These are phyloP conservation scores for Capronia coronata DNA, from an alignment of 2,329 filamentous ascomycete species.

Conservation along the genomic window DNA sequence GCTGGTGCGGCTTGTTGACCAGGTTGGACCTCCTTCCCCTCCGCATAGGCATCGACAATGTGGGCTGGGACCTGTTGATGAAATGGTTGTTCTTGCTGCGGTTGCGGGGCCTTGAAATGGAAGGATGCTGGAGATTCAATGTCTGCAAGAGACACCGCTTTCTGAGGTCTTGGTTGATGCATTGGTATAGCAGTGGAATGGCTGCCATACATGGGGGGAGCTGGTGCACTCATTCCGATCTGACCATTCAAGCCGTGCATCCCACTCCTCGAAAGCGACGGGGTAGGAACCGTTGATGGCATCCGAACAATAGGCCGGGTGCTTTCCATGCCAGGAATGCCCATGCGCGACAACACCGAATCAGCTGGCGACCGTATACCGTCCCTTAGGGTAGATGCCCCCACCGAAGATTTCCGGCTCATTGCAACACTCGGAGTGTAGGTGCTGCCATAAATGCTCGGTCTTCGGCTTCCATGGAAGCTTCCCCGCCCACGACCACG, in stretches of 20 bases:
- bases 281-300: constrained; percentile 53
- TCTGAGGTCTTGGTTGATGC: constrained; percentile 92
- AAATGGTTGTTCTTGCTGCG: constrained; percentile 75
- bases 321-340: constrained; percentile 54
- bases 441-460: constrained; percentile 77
- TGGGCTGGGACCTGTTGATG: constrained; percentile 87
- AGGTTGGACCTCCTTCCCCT: constrained; percentile 12
- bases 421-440: constrained; percentile 85
- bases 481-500: constrained; percentile 64
- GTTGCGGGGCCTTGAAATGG: constrained; percentile 53
- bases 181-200: constrained; percentile 62
- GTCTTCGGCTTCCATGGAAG: constrained; percentile 65
- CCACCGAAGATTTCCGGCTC: constrained; percentile 77
- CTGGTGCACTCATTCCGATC: constrained; percentile 45
- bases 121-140: constrained; percentile 75
- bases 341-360: constrained; percentile 64
- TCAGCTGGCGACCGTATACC: constrained; percentile 73
- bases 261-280: constrained; percentile 13
- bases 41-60: constrained; percentile 50
- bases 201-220: constrained; percentile 54
- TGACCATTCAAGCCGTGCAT: constrained; percentile 16
- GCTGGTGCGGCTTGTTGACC: constrained; percentile 57
- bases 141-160: constrained; percentile 83
- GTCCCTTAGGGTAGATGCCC: constrained; percentile 52
- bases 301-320: constrained; percentile 68